Conservation (phyloP, 2,329 filamentous ascomycete genomes). For the Boeremia lycopersici region DNA sequence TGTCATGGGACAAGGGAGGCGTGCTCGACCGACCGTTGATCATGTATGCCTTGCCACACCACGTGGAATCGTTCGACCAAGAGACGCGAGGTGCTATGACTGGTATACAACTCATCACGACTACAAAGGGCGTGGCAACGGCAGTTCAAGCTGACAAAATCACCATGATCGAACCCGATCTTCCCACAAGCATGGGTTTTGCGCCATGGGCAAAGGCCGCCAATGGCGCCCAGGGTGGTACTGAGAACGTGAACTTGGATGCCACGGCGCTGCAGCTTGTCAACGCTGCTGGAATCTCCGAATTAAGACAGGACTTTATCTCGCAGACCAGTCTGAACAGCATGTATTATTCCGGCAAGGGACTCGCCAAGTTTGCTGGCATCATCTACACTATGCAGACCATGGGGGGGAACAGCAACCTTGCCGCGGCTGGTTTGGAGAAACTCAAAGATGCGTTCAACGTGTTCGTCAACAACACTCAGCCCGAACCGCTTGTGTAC, state of each 20-base stretch:
- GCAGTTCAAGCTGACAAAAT: constrained; percentile 59
- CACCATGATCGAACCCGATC: constrained; percentile 73
- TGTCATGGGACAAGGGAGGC: constrained; percentile 75
- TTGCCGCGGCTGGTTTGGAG: constrained; percentile 58
- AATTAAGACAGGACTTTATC: constrained; percentile 77
- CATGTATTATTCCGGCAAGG: constrained; percentile 87
- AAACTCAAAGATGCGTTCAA: constrained; percentile 58
- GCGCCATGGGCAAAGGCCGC: constrained; percentile 72
- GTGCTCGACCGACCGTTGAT: constrained; percentile 63
- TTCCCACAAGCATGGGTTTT: constrained; percentile 79
- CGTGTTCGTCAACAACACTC: constrained; percentile 55
- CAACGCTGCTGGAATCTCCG: constrained; percentile 65
- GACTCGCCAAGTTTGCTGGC: constrained; percentile 52
- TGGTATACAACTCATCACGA: constrained; percentile 71
- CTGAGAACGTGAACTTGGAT: constrained; percentile 47
- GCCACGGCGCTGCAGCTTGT: constrained; percentile 63
- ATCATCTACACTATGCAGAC: constrained; percentile 56
- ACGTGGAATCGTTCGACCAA: constrained; percentile 74
- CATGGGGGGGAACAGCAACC: constrained; percentile 64
- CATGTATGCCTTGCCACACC: constrained; percentile 92
- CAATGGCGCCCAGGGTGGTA: constrained; percentile 45
- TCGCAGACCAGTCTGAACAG: constrained; percentile 79
- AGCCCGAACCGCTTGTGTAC: constrained; percentile 61
- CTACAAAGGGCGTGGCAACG: constrained; percentile 83
- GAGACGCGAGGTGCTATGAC: constrained; percentile 57